Percentiles rank a stretch among this genome's conserved stretches.
These are phyloP conservation scores for Pseudoscleropodium purum DNA, from an alignment of 225 moss, liverwort and hornwort species.

Conservation along the genomic window DNA sequence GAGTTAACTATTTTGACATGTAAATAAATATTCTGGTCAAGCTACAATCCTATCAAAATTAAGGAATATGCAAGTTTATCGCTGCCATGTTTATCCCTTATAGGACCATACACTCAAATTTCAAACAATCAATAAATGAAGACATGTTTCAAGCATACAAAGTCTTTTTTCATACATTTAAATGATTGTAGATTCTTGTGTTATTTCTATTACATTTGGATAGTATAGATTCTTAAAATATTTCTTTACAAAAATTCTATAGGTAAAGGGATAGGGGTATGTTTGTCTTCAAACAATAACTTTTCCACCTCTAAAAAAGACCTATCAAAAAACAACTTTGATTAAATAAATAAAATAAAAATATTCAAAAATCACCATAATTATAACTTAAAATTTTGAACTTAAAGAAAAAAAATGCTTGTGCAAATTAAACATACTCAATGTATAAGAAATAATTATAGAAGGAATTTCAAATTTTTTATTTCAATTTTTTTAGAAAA, in stretches of 20 bases:
- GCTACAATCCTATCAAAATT: background rate
- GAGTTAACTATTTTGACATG: background rate
- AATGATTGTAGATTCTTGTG: background rate
- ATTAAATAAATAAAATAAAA: background rate
- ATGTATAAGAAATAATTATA: background rate
- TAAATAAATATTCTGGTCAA: too few relatives aligned
- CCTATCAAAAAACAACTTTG: background rate
- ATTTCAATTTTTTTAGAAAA: background rate
- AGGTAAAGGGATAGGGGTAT: rapidly evolving
- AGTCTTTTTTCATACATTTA: background rate
- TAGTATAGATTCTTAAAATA: rapidly evolving
- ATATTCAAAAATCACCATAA: background rate
- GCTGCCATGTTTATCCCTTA: rapidly evolving
- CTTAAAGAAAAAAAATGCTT: too few relatives aligned
- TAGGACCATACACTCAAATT: background rate
- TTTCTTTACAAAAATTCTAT: background rate
- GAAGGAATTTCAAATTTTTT: background rate
- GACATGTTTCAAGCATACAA: background rate
- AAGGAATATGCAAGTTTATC: background rate
- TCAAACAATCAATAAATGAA: rapidly evolving
- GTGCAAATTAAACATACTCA: background rate
- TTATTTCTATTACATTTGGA: background rate
- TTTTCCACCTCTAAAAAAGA: background rate
- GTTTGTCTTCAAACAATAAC: background rate
- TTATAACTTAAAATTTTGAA: background rate